These are phyloP conservation scores for Dendrobium huoshanense DNA, from an alignment of 106 monocot species.

Conservation along the genomic window DNA sequence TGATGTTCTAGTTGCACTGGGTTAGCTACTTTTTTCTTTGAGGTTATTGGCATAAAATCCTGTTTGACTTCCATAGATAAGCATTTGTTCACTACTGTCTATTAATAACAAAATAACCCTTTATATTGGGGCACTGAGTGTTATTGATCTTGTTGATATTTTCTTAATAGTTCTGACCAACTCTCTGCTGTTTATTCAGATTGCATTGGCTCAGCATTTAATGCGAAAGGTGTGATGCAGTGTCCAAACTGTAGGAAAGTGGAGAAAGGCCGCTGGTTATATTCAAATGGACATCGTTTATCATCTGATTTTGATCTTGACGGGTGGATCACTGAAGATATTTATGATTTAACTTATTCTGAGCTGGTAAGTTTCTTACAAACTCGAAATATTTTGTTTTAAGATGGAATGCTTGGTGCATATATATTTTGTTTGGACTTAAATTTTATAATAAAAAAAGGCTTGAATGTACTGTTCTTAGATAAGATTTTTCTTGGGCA, in stretches of 20 bases:
- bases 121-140: neutral
- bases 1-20: neutral
- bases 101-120: neutral
- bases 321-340: constrained; percentile 34
- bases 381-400: neutral
- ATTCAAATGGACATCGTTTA: constrained; percentile 36
- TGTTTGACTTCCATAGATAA: neutral
- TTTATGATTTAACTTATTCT: constrained; percentile 42
- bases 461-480: neutral
- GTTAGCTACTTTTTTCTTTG: neutral
- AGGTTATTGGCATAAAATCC: neutral
- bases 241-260: constrained; percentile 68
- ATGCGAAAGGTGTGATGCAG: constrained; percentile 68
- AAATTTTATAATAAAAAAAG: neutral
- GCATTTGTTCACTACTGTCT: neutral
- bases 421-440: neutral
- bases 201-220: constrained; percentile 75
- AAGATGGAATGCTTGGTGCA: neutral
- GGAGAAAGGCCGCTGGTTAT: constrained; percentile 61
- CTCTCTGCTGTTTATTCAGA: constrained; percentile 29
- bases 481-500: neutral
- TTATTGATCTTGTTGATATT: neutral
- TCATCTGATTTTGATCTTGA: constrained; percentile 40
- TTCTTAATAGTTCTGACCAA: neutral
- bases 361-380: constrained; percentile 29